Percentiles rank a stretch among this genome's conserved stretches.
Conservation (phyloP, 805 yeast species). For the Cyberlindnera saturnus region DNA sequence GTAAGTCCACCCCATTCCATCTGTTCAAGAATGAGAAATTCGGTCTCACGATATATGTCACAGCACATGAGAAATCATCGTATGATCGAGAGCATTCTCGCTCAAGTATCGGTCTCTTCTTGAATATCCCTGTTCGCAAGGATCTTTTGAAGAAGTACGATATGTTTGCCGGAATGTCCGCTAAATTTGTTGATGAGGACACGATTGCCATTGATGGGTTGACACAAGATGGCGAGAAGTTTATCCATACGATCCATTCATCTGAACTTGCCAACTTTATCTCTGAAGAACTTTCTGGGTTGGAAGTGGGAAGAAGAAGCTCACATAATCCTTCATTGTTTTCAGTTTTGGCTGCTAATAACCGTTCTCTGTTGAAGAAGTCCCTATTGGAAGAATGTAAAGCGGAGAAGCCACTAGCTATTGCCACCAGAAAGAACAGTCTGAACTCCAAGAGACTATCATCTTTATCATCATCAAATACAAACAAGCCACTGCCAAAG, state of each 20-base stretch:
- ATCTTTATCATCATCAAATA: constrained; percentile 16
- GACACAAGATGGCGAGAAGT: constrained; percentile 18
- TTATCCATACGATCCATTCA: constrained; percentile 23
- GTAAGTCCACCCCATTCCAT: constrained; percentile 82
- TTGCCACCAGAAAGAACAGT: constrained; percentile 12
- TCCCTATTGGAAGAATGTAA: background rate
- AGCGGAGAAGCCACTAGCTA: background rate
- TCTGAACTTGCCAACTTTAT: constrained; percentile 31
- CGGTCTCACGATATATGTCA: constrained; percentile 44
- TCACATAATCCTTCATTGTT: constrained; percentile 8
- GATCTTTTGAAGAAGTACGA: constrained; percentile 30
- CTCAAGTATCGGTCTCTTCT: constrained; percentile 59
- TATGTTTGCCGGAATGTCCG: constrained; percentile 44
- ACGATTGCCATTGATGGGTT: constrained; percentile 19
- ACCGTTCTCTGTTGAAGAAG: constrained; percentile 1
- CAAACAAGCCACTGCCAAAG: constrained; percentile 17
- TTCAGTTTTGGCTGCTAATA: constrained; percentile 5
- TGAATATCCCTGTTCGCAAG: constrained; percentile 47
- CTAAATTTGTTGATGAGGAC: constrained; percentile 33
- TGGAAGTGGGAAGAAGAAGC: constrained; percentile 15
- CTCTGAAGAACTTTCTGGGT: constrained; percentile 31
- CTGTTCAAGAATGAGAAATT: constrained; percentile 50
- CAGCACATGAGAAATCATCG: constrained; percentile 58
- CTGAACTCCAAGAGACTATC: constrained; percentile 12
- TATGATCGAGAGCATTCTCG: constrained; percentile 50